Evolutionary conservation across 352 stramenopile species (phyloP).

Genomic region (Phytophthora fragariaefolia): DNA sequence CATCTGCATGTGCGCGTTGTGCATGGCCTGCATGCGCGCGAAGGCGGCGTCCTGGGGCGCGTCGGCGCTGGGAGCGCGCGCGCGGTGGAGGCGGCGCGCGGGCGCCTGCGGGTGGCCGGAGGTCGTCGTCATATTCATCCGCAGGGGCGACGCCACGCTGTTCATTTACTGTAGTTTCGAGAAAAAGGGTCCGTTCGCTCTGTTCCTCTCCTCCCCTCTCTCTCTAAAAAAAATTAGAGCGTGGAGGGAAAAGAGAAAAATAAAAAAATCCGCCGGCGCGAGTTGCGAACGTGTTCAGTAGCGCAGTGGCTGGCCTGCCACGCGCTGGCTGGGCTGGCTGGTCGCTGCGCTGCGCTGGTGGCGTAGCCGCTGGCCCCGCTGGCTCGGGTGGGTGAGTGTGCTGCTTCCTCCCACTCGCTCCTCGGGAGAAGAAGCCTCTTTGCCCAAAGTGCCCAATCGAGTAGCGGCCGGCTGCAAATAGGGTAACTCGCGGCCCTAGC

Average conservation of each 20-base stretch:
- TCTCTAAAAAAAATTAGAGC: slow-evolving; percentile 10
- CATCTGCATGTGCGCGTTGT: slow-evolving; percentile 28
- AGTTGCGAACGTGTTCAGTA: too few species aligned
- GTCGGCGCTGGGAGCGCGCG: neutral
- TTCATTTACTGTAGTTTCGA: slow-evolving; percentile 45
- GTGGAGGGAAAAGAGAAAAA: slow-evolving; percentile 2
- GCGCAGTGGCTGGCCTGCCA: neutral
- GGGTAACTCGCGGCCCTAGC: slow-evolving; percentile 20
- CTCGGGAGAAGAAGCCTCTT: slow-evolving; percentile 37
- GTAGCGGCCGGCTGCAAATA: slow-evolving; percentile 4
- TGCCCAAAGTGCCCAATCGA: slow-evolving; percentile 14
- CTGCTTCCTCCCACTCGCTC: slow-evolving; percentile 29
- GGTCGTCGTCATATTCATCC: slow-evolving; percentile 46
- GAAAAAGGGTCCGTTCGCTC: slow-evolving; percentile 4
- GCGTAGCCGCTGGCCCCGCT: slow-evolving; percentile 8
- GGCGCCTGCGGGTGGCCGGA: slow-evolving; percentile 20
- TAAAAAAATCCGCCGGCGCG: slow-evolving; percentile 3
- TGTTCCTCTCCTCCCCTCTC: slow-evolving; percentile 17
- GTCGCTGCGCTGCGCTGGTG: too few species aligned
- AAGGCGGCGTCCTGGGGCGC: slow-evolving; percentile 30
- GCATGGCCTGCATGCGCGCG: slow-evolving; percentile 18
- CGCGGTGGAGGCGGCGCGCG: slow-evolving; percentile 17
- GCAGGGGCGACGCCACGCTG: slow-evolving; percentile 44
- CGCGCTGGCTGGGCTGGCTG: neutral
- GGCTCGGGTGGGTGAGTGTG: neutral